Evolutionary conservation across 441 rosid genomes (phyloP).

Genomic region (Hura crepitans): DNA sequence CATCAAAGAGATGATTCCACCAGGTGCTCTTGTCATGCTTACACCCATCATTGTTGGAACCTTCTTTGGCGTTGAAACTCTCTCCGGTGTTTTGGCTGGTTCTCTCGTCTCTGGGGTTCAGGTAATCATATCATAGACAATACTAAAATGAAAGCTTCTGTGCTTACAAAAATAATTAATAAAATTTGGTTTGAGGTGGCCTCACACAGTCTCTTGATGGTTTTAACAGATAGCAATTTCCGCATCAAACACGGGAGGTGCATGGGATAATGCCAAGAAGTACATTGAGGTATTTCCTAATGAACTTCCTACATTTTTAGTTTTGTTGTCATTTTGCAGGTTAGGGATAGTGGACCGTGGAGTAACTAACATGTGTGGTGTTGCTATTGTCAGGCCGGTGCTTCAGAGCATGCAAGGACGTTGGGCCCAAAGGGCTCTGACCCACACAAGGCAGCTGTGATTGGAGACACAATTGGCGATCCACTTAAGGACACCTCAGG

Average conservation of each 20-base stretch:
- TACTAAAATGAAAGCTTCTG: not conserved
- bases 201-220: not conserved
- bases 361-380: not conserved
- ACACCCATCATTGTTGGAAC: constrained; percentile 66
- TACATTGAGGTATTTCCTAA: constrained; percentile 55
- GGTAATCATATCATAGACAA: constrained; percentile 32
- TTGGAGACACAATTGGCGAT: constrained; percentile 79
- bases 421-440: constrained; percentile 82
- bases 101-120: constrained; percentile 73
- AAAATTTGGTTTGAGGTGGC: not conserved
- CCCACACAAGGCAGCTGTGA: constrained; percentile 79
- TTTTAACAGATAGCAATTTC: constrained; percentile 63
- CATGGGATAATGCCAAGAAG: constrained; percentile 89
- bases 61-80: constrained; percentile 63
- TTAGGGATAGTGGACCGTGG: too few relatives aligned
- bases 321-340: not conserved
- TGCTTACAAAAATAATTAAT: constrained; percentile 25
- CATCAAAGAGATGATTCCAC: constrained; percentile 74
- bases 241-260: constrained; percentile 85
- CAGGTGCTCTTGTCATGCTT: constrained; percentile 77
- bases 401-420: constrained; percentile 70
- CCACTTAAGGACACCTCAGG: constrained; percentile 83
- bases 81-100: constrained; percentile 72
- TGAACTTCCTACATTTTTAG: too few relatives aligned
- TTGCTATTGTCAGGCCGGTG: constrained; percentile 52